Conservation (phyloP, 208 protist species). For the Naegleria gruberi region DNA sequence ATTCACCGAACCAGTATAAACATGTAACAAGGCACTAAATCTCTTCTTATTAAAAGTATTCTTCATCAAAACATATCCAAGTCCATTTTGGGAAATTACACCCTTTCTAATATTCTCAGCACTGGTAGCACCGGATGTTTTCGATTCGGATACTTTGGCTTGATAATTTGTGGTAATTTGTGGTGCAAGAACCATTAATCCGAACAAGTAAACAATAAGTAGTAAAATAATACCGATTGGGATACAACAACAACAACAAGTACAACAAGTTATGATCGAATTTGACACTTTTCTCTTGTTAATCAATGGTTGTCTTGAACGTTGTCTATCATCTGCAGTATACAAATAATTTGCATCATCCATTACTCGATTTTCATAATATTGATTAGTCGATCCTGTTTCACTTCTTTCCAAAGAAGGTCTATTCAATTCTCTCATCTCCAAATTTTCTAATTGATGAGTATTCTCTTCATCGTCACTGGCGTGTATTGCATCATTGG, state of each 20-base stretch:
- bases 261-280: not conserved
- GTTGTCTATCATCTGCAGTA: not conserved
- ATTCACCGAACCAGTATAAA: not conserved
- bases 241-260: not conserved
- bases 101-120: not conserved
- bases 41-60: not conserved
- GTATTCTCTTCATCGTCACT: not conserved
- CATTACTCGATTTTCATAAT: not conserved
- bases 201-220: not conserved
- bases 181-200: not conserved
- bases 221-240: not conserved
- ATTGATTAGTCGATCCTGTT: too few species aligned
- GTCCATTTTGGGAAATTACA: not conserved
- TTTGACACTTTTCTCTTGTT: not conserved
- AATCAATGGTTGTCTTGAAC: not conserved
- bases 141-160: not conserved
- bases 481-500: not conserved
- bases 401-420: not conserved
- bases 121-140: not conserved
- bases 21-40: not conserved
- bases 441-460: not conserved
- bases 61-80: not conserved
- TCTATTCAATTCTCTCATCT: not conserved
- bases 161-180: not conserved
- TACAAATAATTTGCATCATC: not conserved